These are phyloP conservation scores for Neurospora sp. DNA, from an alignment of 495 filamentous ascomycete genomes.

Conservation along the genomic window DNA sequence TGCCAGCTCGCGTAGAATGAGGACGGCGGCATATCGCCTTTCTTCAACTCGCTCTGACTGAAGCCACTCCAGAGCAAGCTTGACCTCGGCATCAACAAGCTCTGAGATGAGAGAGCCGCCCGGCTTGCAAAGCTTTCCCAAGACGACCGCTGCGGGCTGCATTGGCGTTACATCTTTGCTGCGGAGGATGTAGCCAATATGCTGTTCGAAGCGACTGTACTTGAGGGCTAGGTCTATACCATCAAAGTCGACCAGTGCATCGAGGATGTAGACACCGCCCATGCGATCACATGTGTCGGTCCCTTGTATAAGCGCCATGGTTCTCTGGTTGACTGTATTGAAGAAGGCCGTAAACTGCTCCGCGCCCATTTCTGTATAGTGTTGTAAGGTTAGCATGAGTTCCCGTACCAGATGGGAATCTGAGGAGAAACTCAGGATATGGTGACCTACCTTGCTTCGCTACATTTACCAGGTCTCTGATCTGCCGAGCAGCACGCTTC, in stretches of 20 bases:
- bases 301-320: slow-evolving; percentile 68
- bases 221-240: slow-evolving; percentile 91
- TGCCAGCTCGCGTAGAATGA: slow-evolving; percentile 82
- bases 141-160: slow-evolving; percentile 72
- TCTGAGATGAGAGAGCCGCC: slow-evolving; percentile 93
- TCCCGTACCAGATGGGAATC: background rate
- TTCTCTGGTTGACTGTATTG: slow-evolving; percentile 63
- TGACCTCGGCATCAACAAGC: slow-evolving; percentile 91
- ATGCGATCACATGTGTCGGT: slow-evolving; percentile 78
- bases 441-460: slow-evolving; percentile 27
- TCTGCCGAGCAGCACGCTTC: slow-evolving; percentile 31
- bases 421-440: background rate
- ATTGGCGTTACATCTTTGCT: slow-evolving; percentile 83
- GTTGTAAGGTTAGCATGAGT: background rate
- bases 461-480: slow-evolving; percentile 30
- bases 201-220: slow-evolving; percentile 83
- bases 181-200: slow-evolving; percentile 75
- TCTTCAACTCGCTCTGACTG: slow-evolving; percentile 92
- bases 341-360: slow-evolving; percentile 75
- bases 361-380: slow-evolving; percentile 54
- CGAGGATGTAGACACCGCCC: slow-evolving; percentile 84
- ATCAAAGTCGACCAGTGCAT: slow-evolving; percentile 88
- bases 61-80: slow-evolving; percentile 88
- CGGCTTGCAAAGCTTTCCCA: slow-evolving; percentile 82
- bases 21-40: slow-evolving; percentile 79